phyloP scores from a whole-genome alignment of 352 stramenopile genomes.

The Pythium grandisporangium region DNA sequence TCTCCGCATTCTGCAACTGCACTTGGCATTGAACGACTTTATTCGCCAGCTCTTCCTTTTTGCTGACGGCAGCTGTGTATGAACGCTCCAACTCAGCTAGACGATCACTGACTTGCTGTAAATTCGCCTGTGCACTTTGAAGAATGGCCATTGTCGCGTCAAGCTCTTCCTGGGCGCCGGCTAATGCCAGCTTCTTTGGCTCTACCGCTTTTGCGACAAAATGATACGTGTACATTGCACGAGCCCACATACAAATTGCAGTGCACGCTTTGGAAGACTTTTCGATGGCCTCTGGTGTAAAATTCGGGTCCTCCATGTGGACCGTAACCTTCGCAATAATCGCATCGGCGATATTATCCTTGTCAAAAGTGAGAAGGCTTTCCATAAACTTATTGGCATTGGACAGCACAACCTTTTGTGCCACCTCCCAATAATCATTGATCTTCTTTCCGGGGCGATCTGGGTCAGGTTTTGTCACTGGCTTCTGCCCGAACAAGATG shows the following conservation, averaged over 20 bases:
- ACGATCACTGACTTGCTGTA: conserved; percentile 82
- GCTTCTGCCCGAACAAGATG: conserved; percentile 88
- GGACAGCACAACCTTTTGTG: conserved; percentile 85
- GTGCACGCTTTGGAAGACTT: conserved; percentile 89
- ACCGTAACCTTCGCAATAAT: conserved; percentile 76
- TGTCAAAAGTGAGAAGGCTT: conserved; percentile 86
- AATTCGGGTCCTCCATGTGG: conserved; percentile 88
- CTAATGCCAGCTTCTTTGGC: conserved; percentile 62
- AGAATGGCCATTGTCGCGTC: conserved; percentile 40
- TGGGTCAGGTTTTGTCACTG: conserved; percentile 80
- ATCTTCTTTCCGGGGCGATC: conserved; percentile 88
- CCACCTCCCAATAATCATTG: conserved; percentile 88
- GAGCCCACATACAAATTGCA: conserved; percentile 87
- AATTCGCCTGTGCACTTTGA: conserved; percentile 39
- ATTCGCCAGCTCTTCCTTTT: conserved; percentile 86
- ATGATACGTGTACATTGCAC: conserved; percentile 82
- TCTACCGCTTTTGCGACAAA: conserved; percentile 77
- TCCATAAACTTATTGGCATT: conserved; percentile 91
- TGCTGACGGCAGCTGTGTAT: conserved; percentile 77
- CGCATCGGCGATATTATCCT: conserved; percentile 89
- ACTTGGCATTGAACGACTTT: conserved; percentile 88
- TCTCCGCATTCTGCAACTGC: conserved; percentile 84
- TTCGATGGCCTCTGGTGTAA: conserved; percentile 87
- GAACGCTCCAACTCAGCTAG: conserved; percentile 78
- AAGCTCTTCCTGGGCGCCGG: conserved; percentile 44